Conservation (phyloP, 306 rosid species). For the Phaseolus lunatus region DNA sequence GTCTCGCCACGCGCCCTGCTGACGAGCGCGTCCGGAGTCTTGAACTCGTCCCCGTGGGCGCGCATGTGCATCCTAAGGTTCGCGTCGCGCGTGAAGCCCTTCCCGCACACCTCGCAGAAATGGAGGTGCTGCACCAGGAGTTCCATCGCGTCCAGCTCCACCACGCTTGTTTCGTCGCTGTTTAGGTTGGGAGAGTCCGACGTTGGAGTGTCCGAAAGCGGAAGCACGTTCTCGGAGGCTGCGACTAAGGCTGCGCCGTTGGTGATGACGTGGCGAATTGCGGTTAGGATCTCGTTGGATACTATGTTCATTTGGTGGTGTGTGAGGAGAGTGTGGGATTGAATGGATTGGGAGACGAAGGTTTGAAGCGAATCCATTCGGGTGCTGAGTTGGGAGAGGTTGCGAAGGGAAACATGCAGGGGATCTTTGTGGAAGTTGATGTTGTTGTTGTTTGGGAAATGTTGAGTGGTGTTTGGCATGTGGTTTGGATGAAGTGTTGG, state of each 20-base stretch:
- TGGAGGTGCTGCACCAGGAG: conserved; percentile 67
- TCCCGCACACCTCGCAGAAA: conserved; percentile 74
- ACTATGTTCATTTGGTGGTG: conserved; percentile 52
- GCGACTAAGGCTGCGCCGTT: conserved; percentile 61
- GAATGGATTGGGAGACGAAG: conserved; percentile 59
- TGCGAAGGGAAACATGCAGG: conserved; percentile 50
- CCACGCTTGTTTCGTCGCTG: neutral
- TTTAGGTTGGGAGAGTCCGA: neutral
- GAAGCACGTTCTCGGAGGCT: neutral
- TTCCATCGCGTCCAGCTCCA: conserved; percentile 67
- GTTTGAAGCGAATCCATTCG: conserved; percentile 60
- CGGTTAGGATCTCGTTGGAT: conserved; percentile 60
- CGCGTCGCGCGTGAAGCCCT: conserved; percentile 79
- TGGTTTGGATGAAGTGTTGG: neutral
- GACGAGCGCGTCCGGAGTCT: conserved; percentile 62
- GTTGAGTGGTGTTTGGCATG: conserved; percentile 2
- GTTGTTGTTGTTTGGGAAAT: neutral
- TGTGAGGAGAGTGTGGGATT: conserved; percentile 44
- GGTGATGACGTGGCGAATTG: conserved; percentile 58
- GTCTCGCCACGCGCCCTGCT: conserved; percentile 1
- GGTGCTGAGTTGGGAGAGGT: conserved; percentile 54
- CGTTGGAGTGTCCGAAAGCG: neutral
- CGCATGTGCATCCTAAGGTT: conserved; percentile 85
- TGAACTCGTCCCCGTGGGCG: conserved; percentile 75
- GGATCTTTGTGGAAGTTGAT: neutral